These are phyloP conservation scores for Cordyceps militaris DNA, from an alignment of 2,329 filamentous ascomycete genomes.

Conservation along the genomic window DNA sequence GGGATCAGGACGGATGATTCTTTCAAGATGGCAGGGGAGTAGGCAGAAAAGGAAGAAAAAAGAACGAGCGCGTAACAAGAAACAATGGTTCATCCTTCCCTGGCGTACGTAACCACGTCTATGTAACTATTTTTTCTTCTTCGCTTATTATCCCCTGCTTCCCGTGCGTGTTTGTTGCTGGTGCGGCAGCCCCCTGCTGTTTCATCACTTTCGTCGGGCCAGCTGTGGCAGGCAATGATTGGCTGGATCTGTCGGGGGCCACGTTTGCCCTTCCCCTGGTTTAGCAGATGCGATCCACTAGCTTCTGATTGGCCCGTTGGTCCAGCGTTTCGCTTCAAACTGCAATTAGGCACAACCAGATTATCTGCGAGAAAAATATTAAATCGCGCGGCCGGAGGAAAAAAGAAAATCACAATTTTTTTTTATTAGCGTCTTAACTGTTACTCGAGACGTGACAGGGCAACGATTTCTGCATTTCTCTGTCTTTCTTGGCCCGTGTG, in stretches of 20 bases:
- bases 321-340: background rate
- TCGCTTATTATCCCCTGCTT: background rate
- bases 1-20: too few relatives aligned
- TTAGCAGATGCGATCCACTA: conserved; percentile 3
- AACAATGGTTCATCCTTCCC: background rate
- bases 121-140: background rate
- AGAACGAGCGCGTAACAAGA: background rate
- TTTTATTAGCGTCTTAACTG: background rate
- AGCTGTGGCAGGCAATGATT: background rate
- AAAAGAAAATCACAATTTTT: too few relatives aligned
- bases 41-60: background rate
- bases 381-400: too few relatives aligned
- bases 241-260: conserved; percentile 6
- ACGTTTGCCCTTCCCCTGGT: background rate
- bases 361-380: too few relatives aligned
- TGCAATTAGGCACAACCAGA: too few relatives aligned
- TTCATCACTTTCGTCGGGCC: background rate
- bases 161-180: background rate
- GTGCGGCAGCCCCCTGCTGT: conserved; percentile 1
- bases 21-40: too few relatives aligned
- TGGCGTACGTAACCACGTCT: background rate
- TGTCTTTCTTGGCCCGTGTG: background rate
- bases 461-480: too few relatives aligned
- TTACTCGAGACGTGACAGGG: too few relatives aligned
- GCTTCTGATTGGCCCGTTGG: background rate